These are phyloP conservation scores for Baorangia bicolor DNA, from an alignment of 768 basidiomycete genomes.

Conservation along the genomic window DNA sequence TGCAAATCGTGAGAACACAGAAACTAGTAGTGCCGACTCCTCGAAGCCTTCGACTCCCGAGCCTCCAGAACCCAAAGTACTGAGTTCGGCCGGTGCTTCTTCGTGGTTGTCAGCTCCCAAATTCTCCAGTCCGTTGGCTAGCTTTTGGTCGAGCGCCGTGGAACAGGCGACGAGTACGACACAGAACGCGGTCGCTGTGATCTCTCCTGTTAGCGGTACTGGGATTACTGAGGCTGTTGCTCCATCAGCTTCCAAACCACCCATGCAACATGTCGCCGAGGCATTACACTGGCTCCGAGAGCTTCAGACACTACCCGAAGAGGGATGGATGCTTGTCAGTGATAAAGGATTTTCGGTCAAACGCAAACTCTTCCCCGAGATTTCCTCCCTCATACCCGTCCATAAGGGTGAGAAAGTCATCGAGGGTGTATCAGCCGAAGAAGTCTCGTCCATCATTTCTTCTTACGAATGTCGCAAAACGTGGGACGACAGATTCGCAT, in stretches of 20 bases:
- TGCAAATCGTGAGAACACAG: conserved; percentile 16
- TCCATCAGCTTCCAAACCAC: conserved; percentile 58
- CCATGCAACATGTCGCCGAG: conserved; percentile 80
- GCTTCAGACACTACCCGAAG: conserved; percentile 55
- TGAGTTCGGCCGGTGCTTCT: conserved; percentile 21
- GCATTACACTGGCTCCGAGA: conserved; percentile 79
- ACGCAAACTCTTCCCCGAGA: conserved; percentile 69
- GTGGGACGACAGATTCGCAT: conserved; percentile 88
- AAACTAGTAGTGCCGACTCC: conserved; percentile 15
- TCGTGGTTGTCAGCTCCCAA: conserved; percentile 60
- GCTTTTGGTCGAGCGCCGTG: conserved; percentile 72
- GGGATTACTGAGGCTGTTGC: conserved; percentile 37
- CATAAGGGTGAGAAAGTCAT: conserved; percentile 89
- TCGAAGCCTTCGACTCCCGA: conserved; percentile 22
- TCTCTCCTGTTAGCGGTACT: conserved; percentile 51
- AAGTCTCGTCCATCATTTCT: conserved; percentile 71
- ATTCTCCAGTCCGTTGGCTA: conserved; percentile 66
- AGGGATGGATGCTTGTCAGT: conserved; percentile 75
- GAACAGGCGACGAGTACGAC: conserved; percentile 74
- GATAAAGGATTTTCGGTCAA: conserved; percentile 78
- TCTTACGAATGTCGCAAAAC: conserved; percentile 69
- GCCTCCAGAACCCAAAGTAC: conserved; percentile 14
- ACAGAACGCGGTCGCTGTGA: conserved; percentile 75
- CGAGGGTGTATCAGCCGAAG: conserved; percentile 91
- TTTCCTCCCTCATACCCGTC: conserved; percentile 80